Evolutionary conservation across 2,329 filamentous ascomycete species (phyloP), one percentile per base, ranked within the genome.

Genomic region (Cryoendolithus antarcticus): DNA sequence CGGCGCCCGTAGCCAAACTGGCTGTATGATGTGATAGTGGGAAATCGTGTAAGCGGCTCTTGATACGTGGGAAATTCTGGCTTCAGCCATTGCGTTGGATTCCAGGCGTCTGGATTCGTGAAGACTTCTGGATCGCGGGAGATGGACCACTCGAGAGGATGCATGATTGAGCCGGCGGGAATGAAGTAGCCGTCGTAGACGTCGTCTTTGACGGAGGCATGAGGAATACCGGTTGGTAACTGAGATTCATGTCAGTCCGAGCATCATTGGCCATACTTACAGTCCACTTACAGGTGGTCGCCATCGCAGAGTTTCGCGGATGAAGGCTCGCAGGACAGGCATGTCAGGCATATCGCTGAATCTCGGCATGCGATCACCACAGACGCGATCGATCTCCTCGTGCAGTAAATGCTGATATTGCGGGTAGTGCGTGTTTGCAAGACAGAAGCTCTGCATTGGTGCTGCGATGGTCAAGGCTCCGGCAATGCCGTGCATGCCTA

Each of bases 281-380:
- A 27, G 24, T 27, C 24, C 5, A 27, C 24, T 27, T 8, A 73
- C 69, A 29, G 70, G 66, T 4, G 72, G 73, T 37, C 71, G 61
- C 72, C 72, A 76, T 33, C 73, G 60, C n/a, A 74, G 52, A 9
- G 69, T 71, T 55, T 77, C 74, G 54, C 76, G 74, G 19, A 76
- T 56, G 32, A 70, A 70, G 1, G 72, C 72, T 10, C 72, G 61
- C 7, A 75, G 63, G 0, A 62, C 71, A 1, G 73, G 72, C 12
- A 77, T 56, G 10, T 65, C 55, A 2, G 66, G 56, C 46, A 66
- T 67, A 48, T 77, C 70, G 5, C 60, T 57, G 27, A 69, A 63
- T 9, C 57, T 67, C 0, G 73, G 72, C 58, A 75, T 62, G 12
- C 67, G 62, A 42, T 71, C 63, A 10, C 71, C 71, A 39, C 70